Evolutionary conservation across 1,139 yeast species (phyloP), one percentile per base, ranked within the genome.

Genomic region (Blastobotrys aristatus): DNA sequence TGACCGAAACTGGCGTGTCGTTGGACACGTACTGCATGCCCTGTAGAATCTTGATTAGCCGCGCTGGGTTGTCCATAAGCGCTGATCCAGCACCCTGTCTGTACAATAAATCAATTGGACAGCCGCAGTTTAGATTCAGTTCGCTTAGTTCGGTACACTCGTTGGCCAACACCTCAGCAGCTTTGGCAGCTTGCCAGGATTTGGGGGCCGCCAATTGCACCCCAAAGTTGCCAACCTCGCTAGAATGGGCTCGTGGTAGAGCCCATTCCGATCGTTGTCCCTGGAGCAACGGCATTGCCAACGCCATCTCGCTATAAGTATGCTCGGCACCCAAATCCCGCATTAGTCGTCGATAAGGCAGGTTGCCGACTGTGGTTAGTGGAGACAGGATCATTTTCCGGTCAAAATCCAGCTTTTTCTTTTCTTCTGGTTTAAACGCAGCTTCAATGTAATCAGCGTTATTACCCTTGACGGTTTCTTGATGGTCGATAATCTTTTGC

Each of bases 261-360:
- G 99, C 99, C 99, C 99, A 92, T 67, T 92, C 99, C 1, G 95
- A 80, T 62, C 88, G 87, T 34, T 84, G 78, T 17, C 97, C 98
- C 63, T 87, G 95, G 37, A 92, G 71, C 48, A 92, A 71, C 1
- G 98, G 97, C 42, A 86, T 71, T 1, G 89, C 71, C 37, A 92
- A 74, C 0, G 97, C 97, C 98, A 92, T 94, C 68, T 92, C 99
- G 41, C 92, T 78, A 64, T 87, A 92, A 0, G 98, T 92, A 14
- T 90, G 77, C 60, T 92, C 97, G 4, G 96, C 96, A 22, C 97
- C 97, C 33, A 88, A 69, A 1, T 83, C 75, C 60, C 84, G 85
- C 97, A 94, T 92, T 51, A 94, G 74, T 56, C 97, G 77, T 65
- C 99, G 83, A 69, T 81, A 92, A 13, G 99, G 98, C 60, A 94